A percentile compares a stretch with the other conserved stretches of the same genome.
phyloP scores from a whole-genome alignment of 2,329 filamentous ascomycete species.

The Microascus cirrosus region DNA sequence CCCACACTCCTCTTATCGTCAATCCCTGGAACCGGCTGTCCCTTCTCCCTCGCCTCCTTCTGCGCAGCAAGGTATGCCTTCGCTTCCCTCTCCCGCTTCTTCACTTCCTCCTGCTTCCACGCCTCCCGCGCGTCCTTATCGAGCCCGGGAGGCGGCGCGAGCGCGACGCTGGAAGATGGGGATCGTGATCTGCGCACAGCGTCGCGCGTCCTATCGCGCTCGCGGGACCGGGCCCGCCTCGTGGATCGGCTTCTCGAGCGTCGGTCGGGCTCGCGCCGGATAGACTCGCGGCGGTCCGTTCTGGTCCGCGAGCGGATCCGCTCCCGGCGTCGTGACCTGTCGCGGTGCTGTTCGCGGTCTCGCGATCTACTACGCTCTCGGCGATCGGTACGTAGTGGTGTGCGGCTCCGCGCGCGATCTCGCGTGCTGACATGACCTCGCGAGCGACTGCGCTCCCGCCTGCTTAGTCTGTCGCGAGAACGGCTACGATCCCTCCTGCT shows the following conservation, averaged over 20 bases:
- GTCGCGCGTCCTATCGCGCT: slow-evolving; percentile 21
- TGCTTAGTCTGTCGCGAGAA: slow-evolving; percentile 19
- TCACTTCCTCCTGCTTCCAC: slow-evolving; percentile 51
- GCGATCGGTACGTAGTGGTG: slow-evolving; percentile 13
- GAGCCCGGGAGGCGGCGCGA: slow-evolving; percentile 24
- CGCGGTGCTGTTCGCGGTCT: slow-evolving; percentile 15
- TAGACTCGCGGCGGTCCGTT: slow-evolving; percentile 7
- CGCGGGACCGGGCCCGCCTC: slow-evolving; percentile 12
- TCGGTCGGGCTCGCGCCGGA: slow-evolving; percentile 1
- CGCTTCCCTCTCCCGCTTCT: slow-evolving; percentile 51
- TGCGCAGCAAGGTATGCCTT: slow-evolving; percentile 53
- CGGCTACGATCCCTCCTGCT: slow-evolving; percentile 19
- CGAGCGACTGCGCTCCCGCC: slow-evolving; percentile 7
- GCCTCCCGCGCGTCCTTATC: slow-evolving; percentile 39
- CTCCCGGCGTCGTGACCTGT: slow-evolving; percentile 13
- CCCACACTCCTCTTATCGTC: slow-evolving; percentile 36
- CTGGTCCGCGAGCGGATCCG: slow-evolving; percentile 17
- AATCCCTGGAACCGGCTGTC: slow-evolving; percentile 45
- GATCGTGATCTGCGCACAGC: slow-evolving; percentile 34
- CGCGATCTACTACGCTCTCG: slow-evolving; percentile 26
- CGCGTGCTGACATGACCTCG: not conserved
- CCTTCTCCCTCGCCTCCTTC: slow-evolving; percentile 48
- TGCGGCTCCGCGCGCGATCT: slow-evolving; percentile 19
- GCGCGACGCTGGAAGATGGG: slow-evolving; percentile 20
- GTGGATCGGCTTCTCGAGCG: slow-evolving; percentile 6